Evolutionary conservation across 2,329 filamentous ascomycete species (phyloP).

Genomic region (Scedosporium dehoogii): DNA sequence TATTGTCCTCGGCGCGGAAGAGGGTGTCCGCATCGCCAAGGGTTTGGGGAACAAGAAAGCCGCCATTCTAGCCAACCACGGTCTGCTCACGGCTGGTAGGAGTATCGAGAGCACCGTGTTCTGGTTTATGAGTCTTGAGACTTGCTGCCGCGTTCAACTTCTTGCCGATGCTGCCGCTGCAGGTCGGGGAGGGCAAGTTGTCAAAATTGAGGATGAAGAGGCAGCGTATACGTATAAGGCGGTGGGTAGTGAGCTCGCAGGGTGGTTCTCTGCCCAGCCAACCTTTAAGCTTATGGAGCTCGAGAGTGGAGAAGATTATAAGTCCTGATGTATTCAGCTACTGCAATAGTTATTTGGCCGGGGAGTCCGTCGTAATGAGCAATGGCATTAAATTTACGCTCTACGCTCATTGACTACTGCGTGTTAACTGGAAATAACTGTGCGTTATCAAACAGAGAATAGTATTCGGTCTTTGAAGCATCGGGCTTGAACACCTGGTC

Average conservation of each 20-base stretch:
- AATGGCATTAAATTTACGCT: too few relatives aligned
- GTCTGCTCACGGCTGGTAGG: slow-evolving; percentile 38
- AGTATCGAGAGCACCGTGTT: slow-evolving; percentile 41
- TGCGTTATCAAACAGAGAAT: too few relatives aligned
- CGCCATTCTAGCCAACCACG: slow-evolving; percentile 24
- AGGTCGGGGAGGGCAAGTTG: slow-evolving; percentile 51
- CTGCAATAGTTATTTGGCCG: too few relatives aligned
- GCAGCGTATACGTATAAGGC: slow-evolving; percentile 57
- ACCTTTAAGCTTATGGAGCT: slow-evolving; percentile 6
- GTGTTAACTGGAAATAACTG: too few relatives aligned
- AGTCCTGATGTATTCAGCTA: too few relatives aligned
- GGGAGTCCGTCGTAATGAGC: too few relatives aligned
- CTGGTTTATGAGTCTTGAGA: slow-evolving; percentile 44
- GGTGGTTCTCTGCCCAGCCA: slow-evolving; percentile 51
- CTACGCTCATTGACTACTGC: too few relatives aligned
- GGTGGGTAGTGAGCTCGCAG: slow-evolving; percentile 49
- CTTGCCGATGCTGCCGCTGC: slow-evolving; percentile 45
- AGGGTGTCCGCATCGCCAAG: slow-evolving; percentile 37
- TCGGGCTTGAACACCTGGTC: too few relatives aligned
- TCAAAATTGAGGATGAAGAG: slow-evolving; percentile 60
- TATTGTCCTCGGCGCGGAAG: slow-evolving; percentile 40
- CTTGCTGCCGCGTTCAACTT: slow-evolving; percentile 36
- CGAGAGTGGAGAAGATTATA: background rate
- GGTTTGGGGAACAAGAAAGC: slow-evolving; percentile 18
- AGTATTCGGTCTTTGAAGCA: too few relatives aligned